Evolutionary conservation across 31 red algal species (phyloP).

Genomic region (Odonthalia washingtoniensis): DNA sequence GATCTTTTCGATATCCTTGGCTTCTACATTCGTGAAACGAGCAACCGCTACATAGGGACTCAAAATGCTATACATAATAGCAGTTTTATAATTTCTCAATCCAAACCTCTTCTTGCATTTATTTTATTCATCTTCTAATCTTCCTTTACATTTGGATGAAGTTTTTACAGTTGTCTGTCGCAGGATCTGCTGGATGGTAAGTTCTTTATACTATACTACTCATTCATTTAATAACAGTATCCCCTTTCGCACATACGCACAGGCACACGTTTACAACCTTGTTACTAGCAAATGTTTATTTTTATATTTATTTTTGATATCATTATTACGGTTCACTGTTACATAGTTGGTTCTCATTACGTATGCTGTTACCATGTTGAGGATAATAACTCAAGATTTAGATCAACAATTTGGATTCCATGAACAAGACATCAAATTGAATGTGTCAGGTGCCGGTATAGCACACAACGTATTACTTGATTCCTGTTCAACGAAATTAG

Average conservation of each 20-base stretch:
- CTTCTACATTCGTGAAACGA: conserved; percentile 58
- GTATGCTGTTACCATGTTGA: conserved; percentile 50
- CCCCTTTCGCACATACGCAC: no score
- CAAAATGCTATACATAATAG: conserved; percentile 14
- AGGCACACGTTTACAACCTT: no score
- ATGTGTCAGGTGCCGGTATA: conserved; percentile 24
- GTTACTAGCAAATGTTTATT: no score
- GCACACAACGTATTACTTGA: neutral
- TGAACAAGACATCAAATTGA: conserved; percentile 64
- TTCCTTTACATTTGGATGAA: conserved; percentile 20
- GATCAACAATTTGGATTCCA: conserved; percentile 62
- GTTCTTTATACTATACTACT: no score
- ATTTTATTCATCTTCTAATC: conserved; percentile 52
- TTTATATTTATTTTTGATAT: conserved; percentile 27
- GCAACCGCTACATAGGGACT: conserved; percentile 32
- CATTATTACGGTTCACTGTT: conserved; percentile 48
- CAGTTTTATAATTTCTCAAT: conserved; percentile 28
- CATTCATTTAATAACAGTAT: no score
- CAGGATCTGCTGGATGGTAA: no score
- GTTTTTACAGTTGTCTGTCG: no score
- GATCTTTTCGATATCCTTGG: conserved; percentile 61
- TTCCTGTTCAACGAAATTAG: neutral
- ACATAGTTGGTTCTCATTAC: conserved; percentile 51
- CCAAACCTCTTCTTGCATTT: conserved; percentile 39
- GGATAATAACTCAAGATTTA: conserved; percentile 34